Percentiles rank a stretch among this genome's conserved stretches.
phyloP scores from a whole-genome alignment of 1,284 basidiomycete species.

The Ustilago esculenta region DNA sequence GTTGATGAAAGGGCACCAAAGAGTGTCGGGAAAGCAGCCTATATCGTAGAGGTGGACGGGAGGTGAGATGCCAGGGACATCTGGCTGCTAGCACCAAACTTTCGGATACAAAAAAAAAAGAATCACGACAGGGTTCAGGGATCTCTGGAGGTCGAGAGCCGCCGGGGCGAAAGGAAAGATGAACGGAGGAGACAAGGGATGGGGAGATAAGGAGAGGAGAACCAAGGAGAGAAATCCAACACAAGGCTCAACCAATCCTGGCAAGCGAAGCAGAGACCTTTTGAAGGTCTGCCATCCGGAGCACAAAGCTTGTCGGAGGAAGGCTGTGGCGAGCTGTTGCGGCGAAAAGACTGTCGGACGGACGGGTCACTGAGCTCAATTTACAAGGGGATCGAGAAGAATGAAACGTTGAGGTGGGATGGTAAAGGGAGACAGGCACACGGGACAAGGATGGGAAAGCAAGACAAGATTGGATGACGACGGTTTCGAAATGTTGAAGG shows the following conservation, averaged over 20 bases:
- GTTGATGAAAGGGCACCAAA: neutral
- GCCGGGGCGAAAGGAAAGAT: neutral
- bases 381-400: too few species aligned
- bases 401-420: too few species aligned
- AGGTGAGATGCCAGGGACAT: neutral
- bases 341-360: neutral
- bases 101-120: too few species aligned
- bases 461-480: too few species aligned
- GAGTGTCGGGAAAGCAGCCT: neutral
- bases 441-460: too few species aligned
- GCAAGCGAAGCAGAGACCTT: slow-evolving; percentile 4
- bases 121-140: neutral
- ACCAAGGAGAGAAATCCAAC: slow-evolving; percentile 9
- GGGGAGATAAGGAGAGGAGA: neutral
- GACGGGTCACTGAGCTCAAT: neutral
- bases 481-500: too few species aligned
- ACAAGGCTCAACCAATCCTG: slow-evolving; percentile 24
- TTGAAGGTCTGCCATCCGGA: slow-evolving; percentile 12
- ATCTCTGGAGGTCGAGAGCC: neutral
- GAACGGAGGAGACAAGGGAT: neutral
- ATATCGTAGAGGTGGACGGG: neutral
- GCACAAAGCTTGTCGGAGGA: neutral
- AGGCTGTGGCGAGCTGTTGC: neutral
- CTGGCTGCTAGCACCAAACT: neutral
- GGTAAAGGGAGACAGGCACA: too few species aligned